phyloP scores from a whole-genome alignment of 2,329 filamentous ascomycete species.

The Podosphaera aphanis region DNA sequence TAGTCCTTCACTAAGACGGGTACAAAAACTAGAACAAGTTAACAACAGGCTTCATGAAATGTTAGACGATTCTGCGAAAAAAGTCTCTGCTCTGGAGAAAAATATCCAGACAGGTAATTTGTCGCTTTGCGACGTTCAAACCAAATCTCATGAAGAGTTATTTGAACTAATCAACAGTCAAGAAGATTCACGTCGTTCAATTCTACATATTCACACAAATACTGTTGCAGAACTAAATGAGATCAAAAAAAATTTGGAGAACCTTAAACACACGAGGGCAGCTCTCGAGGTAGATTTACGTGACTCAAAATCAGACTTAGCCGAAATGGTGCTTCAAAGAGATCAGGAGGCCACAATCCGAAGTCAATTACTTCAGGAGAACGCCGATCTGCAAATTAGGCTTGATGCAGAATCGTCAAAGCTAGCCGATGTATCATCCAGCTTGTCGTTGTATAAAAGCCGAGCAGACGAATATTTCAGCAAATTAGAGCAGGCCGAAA shows the following conservation, averaged over 20 bases:
- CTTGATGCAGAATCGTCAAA: constrained; percentile 76
- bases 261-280: constrained; percentile 59
- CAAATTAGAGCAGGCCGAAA: constrained; percentile 91
- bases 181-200: constrained; percentile 61
- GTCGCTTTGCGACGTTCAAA: constrained; percentile 73
- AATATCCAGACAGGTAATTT: constrained; percentile 70
- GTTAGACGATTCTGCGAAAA: constrained; percentile 81
- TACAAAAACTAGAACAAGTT: constrained; percentile 78
- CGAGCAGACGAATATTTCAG: constrained; percentile 90
- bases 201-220: constrained; percentile 68
- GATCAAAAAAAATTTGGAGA: constrained; percentile 69
- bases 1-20: constrained; percentile 54
- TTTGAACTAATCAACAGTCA: constrained; percentile 83
- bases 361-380: constrained; percentile 73
- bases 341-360: constrained; percentile 79
- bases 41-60: constrained; percentile 83
- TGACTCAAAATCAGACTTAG: constrained; percentile 60
- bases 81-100: constrained; percentile 72
- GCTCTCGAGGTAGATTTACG: constrained; percentile 67
- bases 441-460: constrained; percentile 70
- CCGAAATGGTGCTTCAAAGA: constrained; percentile 52
- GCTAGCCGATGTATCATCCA: constrained; percentile 61
- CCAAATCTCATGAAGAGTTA: constrained; percentile 82
- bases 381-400: constrained; percentile 78
- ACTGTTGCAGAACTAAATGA: constrained; percentile 68